Evolutionary conservation across 768 basidiomycete species (phyloP), one percentile per base, ranked within the genome.

Genomic region (Panellus pusillus): DNA sequence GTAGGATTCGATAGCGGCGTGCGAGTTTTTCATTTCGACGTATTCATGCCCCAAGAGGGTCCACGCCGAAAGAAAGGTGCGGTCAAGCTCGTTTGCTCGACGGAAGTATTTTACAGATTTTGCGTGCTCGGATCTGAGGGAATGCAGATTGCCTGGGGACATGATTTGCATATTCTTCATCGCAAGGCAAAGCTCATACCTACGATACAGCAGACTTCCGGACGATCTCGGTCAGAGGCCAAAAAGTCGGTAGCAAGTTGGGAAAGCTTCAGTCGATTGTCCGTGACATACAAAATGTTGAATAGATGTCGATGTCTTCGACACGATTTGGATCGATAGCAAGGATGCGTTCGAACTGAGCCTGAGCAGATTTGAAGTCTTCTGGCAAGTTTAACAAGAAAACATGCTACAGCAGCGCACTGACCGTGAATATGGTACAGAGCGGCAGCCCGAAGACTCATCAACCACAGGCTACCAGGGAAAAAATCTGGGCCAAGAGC

Each of bases 1-100:
- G 70, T 98, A 99, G 9, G 94, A 91, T 72, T 98, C 97, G 50
- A 98, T 97, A 14, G 97, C 96, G 2, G 97, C 97, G 76, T 98
- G 95, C 5, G 93, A 93, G 69, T 99, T 98, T 73, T 98, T 98
- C 87, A 97, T 87, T 72, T 99, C 97, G 40, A 99, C 90, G 63
- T 91, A 98, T 71, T 98, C 97, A 65, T 99, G 97, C 1, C 97
- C 97, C 93, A 99, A 94, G 58, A 99, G 73, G 4, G 96, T 98
- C 97, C 97, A 99, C 6, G 97, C 97, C 7, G 94, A 91, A 41
- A 98, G 79, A 71, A 94, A 98, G 2, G 90, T 94, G 50, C 91
- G 82, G 69, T 99, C 95, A 43, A 99, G 82, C 65, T 95, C 88
- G n/a, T 94, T 90, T 8, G 96, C 93, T 54, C 95, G 82, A 58